Percentiles rank a stretch among this genome's conserved stretches.
phyloP scores from a whole-genome alignment of 495 filamentous ascomycete species.

The Durotheca rogersii region DNA sequence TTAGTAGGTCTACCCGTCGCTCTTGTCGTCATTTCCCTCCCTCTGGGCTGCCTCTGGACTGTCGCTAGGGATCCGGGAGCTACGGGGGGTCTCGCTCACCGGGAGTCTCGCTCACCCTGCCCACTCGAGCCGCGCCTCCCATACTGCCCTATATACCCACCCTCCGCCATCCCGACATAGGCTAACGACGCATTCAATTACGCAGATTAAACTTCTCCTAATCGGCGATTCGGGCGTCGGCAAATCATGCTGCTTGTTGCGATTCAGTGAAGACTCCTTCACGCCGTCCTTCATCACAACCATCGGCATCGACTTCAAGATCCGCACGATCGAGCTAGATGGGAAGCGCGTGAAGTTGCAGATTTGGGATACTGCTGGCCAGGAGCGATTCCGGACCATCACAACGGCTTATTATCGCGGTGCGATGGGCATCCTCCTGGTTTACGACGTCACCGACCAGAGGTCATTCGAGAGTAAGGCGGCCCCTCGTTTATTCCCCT shows the following conservation, averaged over 20 bases:
- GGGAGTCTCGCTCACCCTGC: neutral
- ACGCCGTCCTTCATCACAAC: conserved; percentile 99
- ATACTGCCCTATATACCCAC: neutral
- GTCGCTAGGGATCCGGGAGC: too few species aligned
- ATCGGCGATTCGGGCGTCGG: conserved; percentile 98
- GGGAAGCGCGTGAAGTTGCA: conserved; percentile 98
- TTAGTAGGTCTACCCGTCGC: conserved; percentile 62
- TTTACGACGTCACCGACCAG: conserved; percentile 98
- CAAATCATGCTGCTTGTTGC: conserved; percentile 96
- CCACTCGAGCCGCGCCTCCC: neutral
- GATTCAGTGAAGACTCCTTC: conserved; percentile 99
- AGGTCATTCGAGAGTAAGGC: conserved; percentile 90
- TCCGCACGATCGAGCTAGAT: conserved; percentile 96
- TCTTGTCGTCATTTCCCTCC: too few species aligned
- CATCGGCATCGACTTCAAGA: conserved; percentile 99
- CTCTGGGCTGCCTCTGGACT: neutral
- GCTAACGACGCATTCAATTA: conserved; percentile 5
- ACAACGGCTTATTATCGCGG: conserved; percentile 98
- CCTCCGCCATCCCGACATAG: neutral
- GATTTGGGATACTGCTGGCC: conserved; percentile 98
- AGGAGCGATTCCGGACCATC: conserved; percentile 97
- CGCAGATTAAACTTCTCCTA: conserved; percentile 94
- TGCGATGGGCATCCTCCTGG: conserved; percentile 96
- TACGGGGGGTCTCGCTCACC: conserved; percentile 3
- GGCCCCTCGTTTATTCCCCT: neutral